Evolutionary conservation across 768 basidiomycete genomes (phyloP), one percentile per base, ranked within the genome.

Genomic region (Melanogaster broomeanus): DNA sequence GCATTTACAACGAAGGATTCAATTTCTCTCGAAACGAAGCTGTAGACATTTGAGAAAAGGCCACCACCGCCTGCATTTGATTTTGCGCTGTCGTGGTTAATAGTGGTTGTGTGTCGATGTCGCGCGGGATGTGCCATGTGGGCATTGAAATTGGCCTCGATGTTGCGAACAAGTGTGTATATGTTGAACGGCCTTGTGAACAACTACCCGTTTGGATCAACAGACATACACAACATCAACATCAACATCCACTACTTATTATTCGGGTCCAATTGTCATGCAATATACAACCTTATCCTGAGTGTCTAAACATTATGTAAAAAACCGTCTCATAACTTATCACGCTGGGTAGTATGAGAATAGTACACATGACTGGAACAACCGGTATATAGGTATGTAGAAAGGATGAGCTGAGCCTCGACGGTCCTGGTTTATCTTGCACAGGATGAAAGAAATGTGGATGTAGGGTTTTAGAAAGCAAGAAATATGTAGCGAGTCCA

Each of bases 1-100:
- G 89, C 89, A 59, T 74, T 85, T 18, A 78, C 69, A 22, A 90
- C 76, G 65, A 92, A 91, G 11, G 83, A 82, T 41, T 82, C 82
- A 33, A 90, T 62, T 65, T 92, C 89, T 44, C 81, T 75, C 11
- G 87, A 81, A 5, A 92, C 80, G 63, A 84, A 88, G 64, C 71
- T 77, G 56, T 90, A 75, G 5, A 90, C 84, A 55, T 81, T 82
- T 1, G 84, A 81, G 19, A 88, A 58, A 3, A 87, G 59, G 37
- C 84, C 81, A 16, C 7, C n/a, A 22, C 61, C n/a, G 19, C 61
- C 37, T 18, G 42, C 15, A 42, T 51, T 52, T 13, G 58, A 28
- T 25, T 27, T 49, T 34, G 42, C 0, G 13, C 48, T 19, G 18
- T 34, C 35, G 10, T n/a, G n/a, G n/a, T n/a, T n/a, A n/a, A 24